A percentile compares a stretch with the other conserved stretches of the same genome.
These are phyloP conservation scores for Athelia sp. DNA, from an alignment of 1,284 basidiomycete genomes.

Conservation along the genomic window DNA sequence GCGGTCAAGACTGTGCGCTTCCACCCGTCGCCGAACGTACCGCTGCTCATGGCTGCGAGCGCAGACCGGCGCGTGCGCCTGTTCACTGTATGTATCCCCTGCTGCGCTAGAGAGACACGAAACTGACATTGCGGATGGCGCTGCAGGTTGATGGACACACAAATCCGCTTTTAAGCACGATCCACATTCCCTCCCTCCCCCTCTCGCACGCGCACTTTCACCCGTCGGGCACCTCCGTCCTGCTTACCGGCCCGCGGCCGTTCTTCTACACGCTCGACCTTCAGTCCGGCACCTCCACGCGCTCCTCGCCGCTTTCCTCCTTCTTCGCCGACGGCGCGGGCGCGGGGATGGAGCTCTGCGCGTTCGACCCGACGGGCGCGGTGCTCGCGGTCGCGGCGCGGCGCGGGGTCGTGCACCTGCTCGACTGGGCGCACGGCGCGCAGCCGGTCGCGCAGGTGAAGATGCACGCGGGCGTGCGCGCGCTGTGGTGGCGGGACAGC, in stretches of 20 bases:
- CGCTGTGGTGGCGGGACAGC: slow-evolving; percentile 69
- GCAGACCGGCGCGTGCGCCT: slow-evolving; percentile 83
- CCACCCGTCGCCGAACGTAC: slow-evolving; percentile 77
- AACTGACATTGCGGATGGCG: slow-evolving; percentile 3
- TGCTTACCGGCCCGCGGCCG: slow-evolving; percentile 86
- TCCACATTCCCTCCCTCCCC: slow-evolving; percentile 89
- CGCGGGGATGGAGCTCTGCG: slow-evolving; percentile 51
- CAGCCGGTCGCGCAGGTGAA: slow-evolving; percentile 86
- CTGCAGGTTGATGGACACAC: slow-evolving; percentile 86
- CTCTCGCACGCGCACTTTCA: slow-evolving; percentile 79
- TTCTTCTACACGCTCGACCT: slow-evolving; percentile 95
- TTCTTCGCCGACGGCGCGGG: slow-evolving; percentile 36
- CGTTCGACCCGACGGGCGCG: slow-evolving; percentile 70
- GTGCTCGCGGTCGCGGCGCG: slow-evolving; percentile 87
- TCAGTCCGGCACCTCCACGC: slow-evolving; percentile 65
- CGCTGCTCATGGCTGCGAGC: slow-evolving; percentile 86
- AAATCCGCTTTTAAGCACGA: slow-evolving; percentile 87
- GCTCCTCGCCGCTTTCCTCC: slow-evolving; percentile 66
- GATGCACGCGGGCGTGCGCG: slow-evolving; percentile 67
- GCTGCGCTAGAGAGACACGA: slow-evolving; percentile 4
- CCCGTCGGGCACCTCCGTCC: slow-evolving; percentile 78
- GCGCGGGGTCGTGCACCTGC: slow-evolving; percentile 82
- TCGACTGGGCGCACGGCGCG: slow-evolving; percentile 86
- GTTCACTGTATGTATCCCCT: slow-evolving; percentile 68
- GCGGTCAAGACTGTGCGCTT: slow-evolving; percentile 72